phyloP scores from a whole-genome alignment of 2,329 filamentous ascomycete species.

The Cryphonectria carpinicola region DNA sequence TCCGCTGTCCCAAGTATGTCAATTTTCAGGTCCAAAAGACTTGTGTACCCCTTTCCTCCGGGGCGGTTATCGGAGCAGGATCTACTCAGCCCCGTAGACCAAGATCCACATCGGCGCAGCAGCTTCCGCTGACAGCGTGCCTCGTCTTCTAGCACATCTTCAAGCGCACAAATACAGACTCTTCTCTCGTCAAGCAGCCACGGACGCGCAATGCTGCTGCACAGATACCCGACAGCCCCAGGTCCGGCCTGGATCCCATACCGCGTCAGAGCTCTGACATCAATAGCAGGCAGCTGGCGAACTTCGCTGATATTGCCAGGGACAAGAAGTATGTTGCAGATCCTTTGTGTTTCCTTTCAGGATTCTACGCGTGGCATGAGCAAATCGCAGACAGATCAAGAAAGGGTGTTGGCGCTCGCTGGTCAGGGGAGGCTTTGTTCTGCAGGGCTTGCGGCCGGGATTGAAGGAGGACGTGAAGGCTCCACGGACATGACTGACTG shows the following conservation, averaged over 20 bases:
- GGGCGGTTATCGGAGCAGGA: background rate
- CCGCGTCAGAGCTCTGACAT: slow-evolving; percentile 48
- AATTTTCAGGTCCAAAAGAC: background rate
- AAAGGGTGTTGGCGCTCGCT: background rate
- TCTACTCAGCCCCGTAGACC: background rate
- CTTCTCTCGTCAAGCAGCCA: slow-evolving; percentile 53
- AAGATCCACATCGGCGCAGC: background rate
- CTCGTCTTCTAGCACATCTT: slow-evolving; percentile 57
- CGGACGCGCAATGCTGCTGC: slow-evolving; percentile 52
- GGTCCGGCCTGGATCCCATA: slow-evolving; percentile 42
- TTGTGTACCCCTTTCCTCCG: background rate
- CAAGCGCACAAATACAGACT: slow-evolving; percentile 68
- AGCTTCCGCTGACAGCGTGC: slow-evolving; percentile 16
- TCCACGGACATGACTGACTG: slow-evolving; percentile 12
- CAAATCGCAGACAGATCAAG: background rate
- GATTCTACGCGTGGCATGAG: slow-evolving; percentile 1
- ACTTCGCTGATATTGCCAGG: slow-evolving; percentile 49
- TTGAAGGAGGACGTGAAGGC: background rate
- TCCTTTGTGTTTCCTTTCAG: background rate
- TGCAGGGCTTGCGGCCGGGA: background rate
- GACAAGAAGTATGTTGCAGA: slow-evolving; percentile 66
- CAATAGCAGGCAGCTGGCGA: slow-evolving; percentile 39
- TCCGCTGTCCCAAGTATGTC: slow-evolving; percentile 28
- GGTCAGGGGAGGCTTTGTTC: no score
- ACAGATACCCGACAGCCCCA: slow-evolving; percentile 56